A percentile compares a stretch with the other conserved stretches of the same genome.
phyloP scores from a whole-genome alignment of 2,329 filamentous ascomycete genomes.

The Ophiosphaerella narmari region DNA sequence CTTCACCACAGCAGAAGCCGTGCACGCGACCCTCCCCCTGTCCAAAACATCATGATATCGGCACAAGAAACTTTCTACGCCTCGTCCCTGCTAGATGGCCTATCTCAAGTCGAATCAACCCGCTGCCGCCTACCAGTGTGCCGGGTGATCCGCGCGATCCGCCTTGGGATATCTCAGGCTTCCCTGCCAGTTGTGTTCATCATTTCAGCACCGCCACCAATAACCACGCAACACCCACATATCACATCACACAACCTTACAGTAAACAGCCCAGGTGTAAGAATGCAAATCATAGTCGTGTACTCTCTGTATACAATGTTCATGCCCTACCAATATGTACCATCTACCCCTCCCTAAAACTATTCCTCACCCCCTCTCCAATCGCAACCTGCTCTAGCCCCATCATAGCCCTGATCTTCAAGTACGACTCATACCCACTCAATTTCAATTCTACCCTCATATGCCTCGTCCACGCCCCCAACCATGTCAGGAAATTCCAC shows the following conservation, averaged over 20 bases:
- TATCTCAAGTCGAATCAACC: background rate
- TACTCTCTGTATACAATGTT: background rate
- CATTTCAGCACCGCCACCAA: too few relatives aligned
- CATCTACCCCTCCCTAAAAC: slow-evolving; percentile 14
- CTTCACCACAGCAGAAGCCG: too few relatives aligned
- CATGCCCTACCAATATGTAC: background rate
- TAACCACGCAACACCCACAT: background rate
- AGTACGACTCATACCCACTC: slow-evolving; percentile 61
- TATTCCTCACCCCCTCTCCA: slow-evolving; percentile 15
- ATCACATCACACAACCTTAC: background rate
- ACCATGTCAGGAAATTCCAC: slow-evolving; percentile 55
- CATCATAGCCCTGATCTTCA: slow-evolving; percentile 57
- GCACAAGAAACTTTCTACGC: background rate
- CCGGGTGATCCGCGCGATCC: slow-evolving; percentile 3
- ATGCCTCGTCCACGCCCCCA: slow-evolving; percentile 59
- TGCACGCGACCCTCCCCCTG: background rate
- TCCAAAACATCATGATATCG: background rate
- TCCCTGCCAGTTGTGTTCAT: too few relatives aligned
- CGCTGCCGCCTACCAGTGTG: background rate
- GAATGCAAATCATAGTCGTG: too few relatives aligned
- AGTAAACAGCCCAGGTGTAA: background rate
- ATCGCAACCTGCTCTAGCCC: slow-evolving; percentile 45
- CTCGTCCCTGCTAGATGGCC: background rate
- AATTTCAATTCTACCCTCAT: slow-evolving; percentile 63
- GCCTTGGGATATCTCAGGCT: background rate